Evolutionary conservation across 371 early-diverging fungal genomes (phyloP), one percentile per base, ranked within the genome.

Genomic region (Rhizomucor pusillus): DNA sequence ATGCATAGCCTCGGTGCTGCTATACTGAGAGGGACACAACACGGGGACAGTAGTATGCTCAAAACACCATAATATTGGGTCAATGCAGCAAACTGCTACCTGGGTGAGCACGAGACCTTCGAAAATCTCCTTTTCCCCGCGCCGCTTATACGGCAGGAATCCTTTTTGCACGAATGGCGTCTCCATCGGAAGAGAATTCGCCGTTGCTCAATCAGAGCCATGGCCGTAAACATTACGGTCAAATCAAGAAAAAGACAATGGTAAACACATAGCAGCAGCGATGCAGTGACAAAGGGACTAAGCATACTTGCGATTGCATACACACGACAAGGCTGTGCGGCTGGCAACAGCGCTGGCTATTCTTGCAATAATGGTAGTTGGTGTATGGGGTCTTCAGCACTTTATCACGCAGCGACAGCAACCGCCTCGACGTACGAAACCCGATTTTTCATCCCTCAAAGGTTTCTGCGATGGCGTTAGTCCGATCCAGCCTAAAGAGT

Each of bases 401-500:
- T 23, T 53, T 39, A 50, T 24, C 12, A 33, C 50, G n/a, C 50
- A 34, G 22, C 50, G 20, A 14, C 24, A 29, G 29, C 29, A 29
- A 29, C 29, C 33, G 39, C 20, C 18, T 23, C 20, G 16, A 49
- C 46, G 16, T 7, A 29, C 29, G 5, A 39, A 12, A 13, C 25
- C 62, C 16, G 43, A 62, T 19, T 63, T 63, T 44, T 48, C 56
- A 35, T 77, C 69, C 25, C 59, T 78, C 5, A 45, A 40, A 18
- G 74, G 67, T 1, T 70, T 71, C 23, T 80, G 83, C 40, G 57
- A 62, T 34, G 54, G 73, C 48, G 62, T 74, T 20, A 9, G 49
- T 7, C 57, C 74, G 5, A 79, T 83, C 41, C 71, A 65, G 44
- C 60, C 71, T 0, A 29, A 34, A 1, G 80, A 83, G 57, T 83